Evolutionary conservation across 495 filamentous ascomycete genomes (phyloP).

Genomic region (Xylaria grammica): DNA sequence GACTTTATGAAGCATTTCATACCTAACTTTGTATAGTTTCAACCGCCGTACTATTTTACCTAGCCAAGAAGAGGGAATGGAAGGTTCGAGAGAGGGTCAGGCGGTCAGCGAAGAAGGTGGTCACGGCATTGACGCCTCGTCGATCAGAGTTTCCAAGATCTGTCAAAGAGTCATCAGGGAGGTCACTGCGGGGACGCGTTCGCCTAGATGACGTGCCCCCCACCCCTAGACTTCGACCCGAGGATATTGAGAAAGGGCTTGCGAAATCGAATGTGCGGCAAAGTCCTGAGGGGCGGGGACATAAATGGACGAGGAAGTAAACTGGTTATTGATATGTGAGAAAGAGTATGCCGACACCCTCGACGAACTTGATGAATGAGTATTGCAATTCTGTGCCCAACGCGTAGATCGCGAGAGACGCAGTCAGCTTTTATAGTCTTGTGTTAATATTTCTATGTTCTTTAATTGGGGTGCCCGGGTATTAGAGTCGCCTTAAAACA

Average conservation of each 20-base stretch:
- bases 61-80: conserved; percentile 64
- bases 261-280: conserved; percentile 33
- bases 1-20: neutral
- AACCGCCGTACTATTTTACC: conserved; percentile 55
- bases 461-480: conserved; percentile 20
- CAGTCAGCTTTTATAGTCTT: neutral
- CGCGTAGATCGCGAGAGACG: neutral
- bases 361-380: neutral
- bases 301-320: conserved; percentile 46
- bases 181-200: conserved; percentile 39
- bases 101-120: conserved; percentile 58
- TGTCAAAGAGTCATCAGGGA: conserved; percentile 45
- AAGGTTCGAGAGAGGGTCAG: conserved; percentile 58
- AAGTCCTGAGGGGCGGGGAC: conserved; percentile 32
- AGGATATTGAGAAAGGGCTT: conserved; percentile 58
- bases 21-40: conserved; percentile 45
- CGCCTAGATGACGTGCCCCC: conserved; percentile 57
- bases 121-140: conserved; percentile 58
- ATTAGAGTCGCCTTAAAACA: conserved; percentile 66
- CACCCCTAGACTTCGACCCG: conserved; percentile 50
- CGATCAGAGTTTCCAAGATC: conserved; percentile 60
- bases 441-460: conserved; percentile 5
- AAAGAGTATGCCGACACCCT: neutral
- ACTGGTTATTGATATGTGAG: conserved; percentile 32
- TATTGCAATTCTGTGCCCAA: conserved; percentile 17